phyloP scores from a whole-genome alignment of 768 basidiomycete genomes.

The Hypholoma fasciculare region DNA sequence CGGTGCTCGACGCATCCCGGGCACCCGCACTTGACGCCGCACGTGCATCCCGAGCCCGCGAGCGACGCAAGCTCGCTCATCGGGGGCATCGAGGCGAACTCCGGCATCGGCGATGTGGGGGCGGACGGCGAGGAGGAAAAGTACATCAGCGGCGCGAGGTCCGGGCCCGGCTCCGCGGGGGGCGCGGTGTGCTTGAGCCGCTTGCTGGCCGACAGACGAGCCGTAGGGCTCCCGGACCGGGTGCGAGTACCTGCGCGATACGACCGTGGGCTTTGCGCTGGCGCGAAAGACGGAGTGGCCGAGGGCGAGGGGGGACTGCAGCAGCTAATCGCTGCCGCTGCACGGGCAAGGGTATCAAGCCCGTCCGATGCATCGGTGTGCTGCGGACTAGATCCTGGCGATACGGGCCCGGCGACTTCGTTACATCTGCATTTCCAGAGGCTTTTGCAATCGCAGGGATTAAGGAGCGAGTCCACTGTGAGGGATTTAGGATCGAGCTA shows the following conservation, averaged over 20 bases:
- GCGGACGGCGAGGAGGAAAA: slow-evolving; percentile 23
- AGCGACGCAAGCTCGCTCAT: slow-evolving; percentile 57
- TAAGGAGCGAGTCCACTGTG: slow-evolving; percentile 60
- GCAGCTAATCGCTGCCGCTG: slow-evolving; percentile 33
- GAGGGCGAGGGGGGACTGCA: slow-evolving; percentile 14
- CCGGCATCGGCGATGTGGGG: slow-evolving; percentile 31
- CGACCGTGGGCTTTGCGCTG: no score
- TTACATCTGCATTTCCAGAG: slow-evolving; percentile 56
- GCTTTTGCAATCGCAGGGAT: slow-evolving; percentile 62
- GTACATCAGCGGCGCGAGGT: slow-evolving; percentile 45
- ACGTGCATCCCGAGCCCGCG: slow-evolving; percentile 72
- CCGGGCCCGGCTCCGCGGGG: slow-evolving; percentile 30
- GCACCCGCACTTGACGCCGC: slow-evolving; percentile 67
- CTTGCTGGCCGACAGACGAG: slow-evolving; percentile 26
- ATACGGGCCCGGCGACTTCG: slow-evolving; percentile 5
- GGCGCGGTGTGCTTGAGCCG: slow-evolving; percentile 27
- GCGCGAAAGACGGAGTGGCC: neutral
- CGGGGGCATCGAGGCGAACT: slow-evolving; percentile 60
- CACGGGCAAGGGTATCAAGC: slow-evolving; percentile 36
- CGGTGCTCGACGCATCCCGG: slow-evolving; percentile 76
- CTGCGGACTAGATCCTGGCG: slow-evolving; percentile 10
- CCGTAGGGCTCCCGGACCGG: slow-evolving; percentile 29
- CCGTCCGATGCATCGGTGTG: slow-evolving; percentile 12
- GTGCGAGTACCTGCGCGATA: neutral
- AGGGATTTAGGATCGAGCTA: slow-evolving; percentile 8